phyloP scores from a whole-genome alignment of 495 filamentous ascomycete species.

The Cercophora samala region DNA sequence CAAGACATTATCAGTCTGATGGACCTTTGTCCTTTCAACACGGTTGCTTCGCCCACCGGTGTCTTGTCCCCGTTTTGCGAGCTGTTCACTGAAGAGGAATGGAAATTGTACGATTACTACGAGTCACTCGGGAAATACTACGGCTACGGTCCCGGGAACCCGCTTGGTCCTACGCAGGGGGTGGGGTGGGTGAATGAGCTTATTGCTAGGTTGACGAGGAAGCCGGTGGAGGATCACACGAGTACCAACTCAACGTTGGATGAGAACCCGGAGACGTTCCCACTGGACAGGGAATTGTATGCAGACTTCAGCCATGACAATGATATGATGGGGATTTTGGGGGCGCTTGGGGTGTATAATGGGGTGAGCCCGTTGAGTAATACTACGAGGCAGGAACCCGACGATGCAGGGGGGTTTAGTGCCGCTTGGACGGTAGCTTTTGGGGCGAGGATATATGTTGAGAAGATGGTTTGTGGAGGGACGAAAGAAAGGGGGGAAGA shows the following conservation, averaged over 20 bases:
- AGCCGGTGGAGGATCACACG: slow-evolving; percentile 65
- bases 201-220: slow-evolving; percentile 66
- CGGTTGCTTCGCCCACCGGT: slow-evolving; percentile 49
- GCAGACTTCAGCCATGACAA: slow-evolving; percentile 91
- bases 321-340: slow-evolving; percentile 68
- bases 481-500: background rate
- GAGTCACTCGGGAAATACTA: slow-evolving; percentile 78
- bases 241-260: slow-evolving; percentile 73
- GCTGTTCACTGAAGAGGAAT: slow-evolving; percentile 68
- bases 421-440: slow-evolving; percentile 78
- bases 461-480: slow-evolving; percentile 69
- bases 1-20: slow-evolving; percentile 65
- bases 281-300: slow-evolving; percentile 61
- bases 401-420: slow-evolving; percentile 53
- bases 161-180: slow-evolving; percentile 74
- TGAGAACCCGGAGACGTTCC: slow-evolving; percentile 58
- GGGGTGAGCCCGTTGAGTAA: slow-evolving; percentile 48
- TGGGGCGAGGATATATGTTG: slow-evolving; percentile 70
- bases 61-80: slow-evolving; percentile 61
- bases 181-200: slow-evolving; percentile 84
- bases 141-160: slow-evolving; percentile 66
- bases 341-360: slow-evolving; percentile 72
- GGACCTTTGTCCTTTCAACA: slow-evolving; percentile 83
- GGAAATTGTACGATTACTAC: slow-evolving; percentile 71
- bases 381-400: slow-evolving; percentile 41